Percentiles rank a stretch among this genome's conserved stretches.
phyloP scores from a whole-genome alignment of 1,284 basidiomycete species.

The Ustilago shanxiensis region DNA sequence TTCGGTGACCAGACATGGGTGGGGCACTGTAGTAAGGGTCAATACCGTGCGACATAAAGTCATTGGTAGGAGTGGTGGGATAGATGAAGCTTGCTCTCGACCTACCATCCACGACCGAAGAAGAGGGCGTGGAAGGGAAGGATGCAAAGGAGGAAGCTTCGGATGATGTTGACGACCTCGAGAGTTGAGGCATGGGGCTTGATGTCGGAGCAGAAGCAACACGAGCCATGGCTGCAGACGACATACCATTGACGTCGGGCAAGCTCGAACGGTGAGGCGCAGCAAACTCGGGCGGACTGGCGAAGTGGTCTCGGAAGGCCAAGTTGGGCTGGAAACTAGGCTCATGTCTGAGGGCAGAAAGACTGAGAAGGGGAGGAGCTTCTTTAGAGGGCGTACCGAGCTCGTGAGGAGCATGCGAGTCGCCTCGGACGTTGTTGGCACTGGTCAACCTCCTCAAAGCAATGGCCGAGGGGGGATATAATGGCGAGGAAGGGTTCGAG shows the following conservation, averaged over 20 bases:
- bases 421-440: constrained; percentile 28
- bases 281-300: constrained; percentile 27
- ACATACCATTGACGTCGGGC: constrained; percentile 33
- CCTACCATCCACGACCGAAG: constrained; percentile 25
- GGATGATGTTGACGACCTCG: constrained; percentile 43
- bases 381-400: constrained; percentile 24
- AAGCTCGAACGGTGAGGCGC: constrained; percentile 30
- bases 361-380: constrained; percentile 36
- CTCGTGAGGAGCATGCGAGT: constrained; percentile 35
- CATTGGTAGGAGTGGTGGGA: constrained; percentile 40
- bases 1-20: constrained; percentile 53
- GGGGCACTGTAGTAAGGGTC: constrained; percentile 56
- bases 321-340: constrained; percentile 48
- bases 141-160: constrained; percentile 45
- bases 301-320: constrained; percentile 47
- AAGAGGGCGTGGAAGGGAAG: constrained; percentile 52
- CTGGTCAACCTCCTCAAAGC: constrained; percentile 38
- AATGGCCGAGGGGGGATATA: constrained; percentile 32
- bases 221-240: constrained; percentile 45
- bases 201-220: constrained; percentile 47
- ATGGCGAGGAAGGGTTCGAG: constrained; percentile 43
- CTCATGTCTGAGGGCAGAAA: constrained; percentile 38
- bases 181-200: constrained; percentile 29
- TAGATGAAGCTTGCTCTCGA: constrained; percentile 30
- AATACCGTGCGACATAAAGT: constrained; percentile 47